Percentiles rank a stretch among this genome's conserved stretches.
These are phyloP conservation scores for Spinacia oleracea DNA, from an alignment of 179 eudicot genomes.

Conservation along the genomic window DNA sequence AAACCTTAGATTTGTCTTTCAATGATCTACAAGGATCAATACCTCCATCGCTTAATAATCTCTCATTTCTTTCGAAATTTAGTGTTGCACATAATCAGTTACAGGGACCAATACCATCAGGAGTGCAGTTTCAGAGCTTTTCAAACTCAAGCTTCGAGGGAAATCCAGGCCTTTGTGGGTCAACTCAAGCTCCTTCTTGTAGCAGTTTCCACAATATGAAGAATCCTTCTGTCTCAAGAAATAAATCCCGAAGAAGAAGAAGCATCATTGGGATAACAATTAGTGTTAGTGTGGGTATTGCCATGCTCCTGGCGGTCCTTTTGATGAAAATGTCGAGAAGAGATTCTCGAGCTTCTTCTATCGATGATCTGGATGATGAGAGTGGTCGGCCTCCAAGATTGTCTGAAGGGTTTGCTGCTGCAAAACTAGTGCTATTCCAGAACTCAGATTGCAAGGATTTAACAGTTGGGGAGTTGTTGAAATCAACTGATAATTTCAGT, in stretches of 20 bases:
- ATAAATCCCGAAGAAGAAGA: constrained; percentile 40
- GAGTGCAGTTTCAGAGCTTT: constrained; percentile 73
- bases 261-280: constrained; percentile 66
- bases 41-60: constrained; percentile 62
- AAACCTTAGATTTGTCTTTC: constrained; percentile 68
- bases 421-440: constrained; percentile 73
- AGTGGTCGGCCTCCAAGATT: constrained; percentile 37
- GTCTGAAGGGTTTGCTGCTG: constrained; percentile 48
- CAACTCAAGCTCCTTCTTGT: constrained; percentile 51
- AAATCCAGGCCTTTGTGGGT: constrained; percentile 82
- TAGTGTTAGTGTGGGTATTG: constrained; percentile 61
- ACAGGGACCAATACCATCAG: constrained; percentile 65
- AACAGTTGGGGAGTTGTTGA: constrained; percentile 62
- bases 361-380: constrained; percentile 54
- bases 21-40: constrained; percentile 70
- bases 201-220: not conserved
- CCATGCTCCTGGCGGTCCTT: constrained; percentile 55
- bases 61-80: constrained; percentile 78
- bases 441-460: constrained; percentile 67
- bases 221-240: constrained; percentile 30
- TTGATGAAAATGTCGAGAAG: constrained; percentile 51
- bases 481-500: constrained; percentile 77
- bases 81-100: constrained; percentile 81
- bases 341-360: constrained; percentile 32
- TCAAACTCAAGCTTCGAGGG: constrained; percentile 88